Conservation (phyloP, 257 asterid species). For the Prunella vulgaris region DNA sequence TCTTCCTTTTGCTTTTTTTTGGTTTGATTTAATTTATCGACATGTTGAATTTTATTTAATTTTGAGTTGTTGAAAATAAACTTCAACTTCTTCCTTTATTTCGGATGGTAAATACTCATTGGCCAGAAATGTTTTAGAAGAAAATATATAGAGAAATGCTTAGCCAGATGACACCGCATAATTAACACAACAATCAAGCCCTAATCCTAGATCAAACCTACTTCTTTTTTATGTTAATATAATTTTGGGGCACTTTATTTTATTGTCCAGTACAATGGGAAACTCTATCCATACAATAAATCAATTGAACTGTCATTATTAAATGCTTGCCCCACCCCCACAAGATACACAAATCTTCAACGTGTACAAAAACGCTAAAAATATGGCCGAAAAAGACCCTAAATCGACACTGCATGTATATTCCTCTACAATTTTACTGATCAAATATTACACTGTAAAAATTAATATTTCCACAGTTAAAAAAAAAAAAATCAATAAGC, state of each 20-base stretch:
- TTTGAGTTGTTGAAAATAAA: too few species aligned
- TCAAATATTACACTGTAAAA: conserved; percentile 8
- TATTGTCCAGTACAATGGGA: conserved; percentile 29
- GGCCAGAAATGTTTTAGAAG: neutral
- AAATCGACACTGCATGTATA: conserved; percentile 12
- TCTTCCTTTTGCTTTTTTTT: too few species aligned
- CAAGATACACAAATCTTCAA: neutral
- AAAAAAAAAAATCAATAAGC: conserved; percentile 19
- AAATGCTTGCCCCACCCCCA: conserved; percentile 18
- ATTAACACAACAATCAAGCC: neutral
- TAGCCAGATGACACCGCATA: neutral
- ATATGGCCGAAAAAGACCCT: conserved; percentile 1
- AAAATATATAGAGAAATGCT: too few species aligned
- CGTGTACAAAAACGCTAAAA: conserved; percentile 3
- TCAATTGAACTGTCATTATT: conserved; percentile 22
- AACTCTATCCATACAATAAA: conserved; percentile 20
- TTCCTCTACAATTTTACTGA: conserved; percentile 18
- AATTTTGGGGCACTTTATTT: neutral
- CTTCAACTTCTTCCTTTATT: neutral
- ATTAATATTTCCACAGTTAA: conserved; percentile 13
- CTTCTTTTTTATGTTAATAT: neutral
- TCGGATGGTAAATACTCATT: neutral
- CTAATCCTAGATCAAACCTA: conserved; percentile 3
- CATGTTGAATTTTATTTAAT: too few species aligned
- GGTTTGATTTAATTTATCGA: too few species aligned